Evolutionary conservation across 2,329 filamentous ascomycete species (phyloP), one percentile per base, ranked within the genome.

Genomic region (Orbilia blumenaviensis): DNA sequence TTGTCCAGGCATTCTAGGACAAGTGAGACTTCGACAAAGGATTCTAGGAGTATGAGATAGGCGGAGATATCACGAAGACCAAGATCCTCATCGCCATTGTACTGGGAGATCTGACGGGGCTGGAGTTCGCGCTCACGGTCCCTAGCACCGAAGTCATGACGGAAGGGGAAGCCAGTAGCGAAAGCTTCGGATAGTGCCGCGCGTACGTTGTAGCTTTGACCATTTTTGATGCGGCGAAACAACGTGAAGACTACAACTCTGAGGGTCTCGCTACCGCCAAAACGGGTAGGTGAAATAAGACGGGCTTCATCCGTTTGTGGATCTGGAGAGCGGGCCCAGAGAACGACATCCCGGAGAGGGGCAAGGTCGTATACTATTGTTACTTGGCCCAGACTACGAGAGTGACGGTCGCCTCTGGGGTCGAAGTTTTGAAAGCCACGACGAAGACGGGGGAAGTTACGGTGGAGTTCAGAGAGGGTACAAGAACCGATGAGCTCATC

Each of bases 31-130:
- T 68, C 71, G 5, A 75, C 63, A n/a, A 75, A 68, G n/a, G 71
- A 68, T 44, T 75, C 71, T 5, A 75, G 63, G 2, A 75, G 56
- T 7, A 29, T 68, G 14, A 75, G 63, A 29, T 61, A 75, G n/a
- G 71, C 71, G 27, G 71, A 68, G n/a, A 75, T 75, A 42, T 75
- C 71, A n/a, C 71, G 71, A 29, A 41, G 21, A 18, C 71, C 71
- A 12, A 75, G 56, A 3, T 75, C 71, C 34, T 75, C 71, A 10
- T 68, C 63, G 34, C 21, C 58, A 56, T 29, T 50, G 42, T 63
- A 68, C 38, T 68, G 63, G 12, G 44, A 48, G 3, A 29, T 12
- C 18, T 48, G 36, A 12, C 54, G 69, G n/a, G 52, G 50, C n/a
- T 54, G 54, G 3, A 29, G 46, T 21, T 56, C 52, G 18, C 18